Conservation (phyloP, 371 early-diverging fungal genomes). For the Lichtheimia corymbifera region DNA sequence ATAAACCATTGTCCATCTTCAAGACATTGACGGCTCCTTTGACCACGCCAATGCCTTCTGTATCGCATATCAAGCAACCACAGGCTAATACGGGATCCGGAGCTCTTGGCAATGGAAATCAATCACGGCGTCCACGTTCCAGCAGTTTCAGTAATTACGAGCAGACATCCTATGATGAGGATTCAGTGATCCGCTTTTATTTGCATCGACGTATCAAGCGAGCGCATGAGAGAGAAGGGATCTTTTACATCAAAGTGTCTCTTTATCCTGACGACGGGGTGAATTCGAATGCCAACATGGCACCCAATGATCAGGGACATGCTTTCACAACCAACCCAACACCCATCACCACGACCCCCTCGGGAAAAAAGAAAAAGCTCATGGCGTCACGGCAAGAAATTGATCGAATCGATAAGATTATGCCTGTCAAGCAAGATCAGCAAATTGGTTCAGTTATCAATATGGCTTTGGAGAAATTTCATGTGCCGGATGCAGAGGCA, state of each 20-base stretch:
- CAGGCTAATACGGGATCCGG: slow-evolving; percentile 21
- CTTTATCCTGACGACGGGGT: slow-evolving; percentile 37
- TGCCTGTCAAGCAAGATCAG: slow-evolving; percentile 36
- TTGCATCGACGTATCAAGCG: slow-evolving; percentile 45
- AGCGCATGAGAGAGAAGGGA: slow-evolving; percentile 38
- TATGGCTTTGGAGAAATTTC: slow-evolving; percentile 47
- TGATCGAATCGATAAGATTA: slow-evolving; percentile 55
- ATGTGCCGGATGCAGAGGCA: slow-evolving; percentile 42
- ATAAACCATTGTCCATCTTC: slow-evolving; percentile 61
- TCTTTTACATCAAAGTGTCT: slow-evolving; percentile 46
- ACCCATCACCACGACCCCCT: slow-evolving; percentile 4
- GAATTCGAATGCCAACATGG: not conserved
- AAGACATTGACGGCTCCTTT: slow-evolving; percentile 59
- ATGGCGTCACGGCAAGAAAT: slow-evolving; percentile 25
- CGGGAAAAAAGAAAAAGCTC: slow-evolving; percentile 24
- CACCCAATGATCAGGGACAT: not conserved
- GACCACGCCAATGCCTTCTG: slow-evolving; percentile 61
- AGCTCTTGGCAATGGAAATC: slow-evolving; percentile 8
- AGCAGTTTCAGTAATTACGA: slow-evolving; percentile 49
- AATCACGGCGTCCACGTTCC: slow-evolving; percentile 27
- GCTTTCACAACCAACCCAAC: slow-evolving; percentile 18
- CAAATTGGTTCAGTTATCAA: slow-evolving; percentile 40
- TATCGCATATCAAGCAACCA: slow-evolving; percentile 30
- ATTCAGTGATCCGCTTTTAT: slow-evolving; percentile 46
- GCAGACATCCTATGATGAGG: slow-evolving; percentile 43